A percentile compares a stretch with the other conserved stretches of the same genome.
Evolutionary conservation across 179 eudicot species (phyloP).

Genomic region (Camellia oleifera): DNA sequence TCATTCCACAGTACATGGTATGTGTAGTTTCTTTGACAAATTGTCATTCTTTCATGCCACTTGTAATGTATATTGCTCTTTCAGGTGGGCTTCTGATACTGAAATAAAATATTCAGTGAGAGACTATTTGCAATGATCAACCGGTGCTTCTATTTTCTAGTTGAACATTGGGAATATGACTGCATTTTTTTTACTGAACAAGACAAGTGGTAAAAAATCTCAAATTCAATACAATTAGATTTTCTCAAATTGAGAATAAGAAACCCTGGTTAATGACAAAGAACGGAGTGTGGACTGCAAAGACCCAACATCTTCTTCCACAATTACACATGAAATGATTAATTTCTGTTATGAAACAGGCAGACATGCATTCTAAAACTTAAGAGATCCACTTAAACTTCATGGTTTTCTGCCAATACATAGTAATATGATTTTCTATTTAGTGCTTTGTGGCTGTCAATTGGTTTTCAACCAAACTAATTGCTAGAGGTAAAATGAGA

Average conservation of each 20-base stretch:
- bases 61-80: neutral
- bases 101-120: neutral
- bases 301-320: neutral
- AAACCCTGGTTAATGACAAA: neutral
- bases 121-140: neutral
- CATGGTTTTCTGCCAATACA: too few species aligned
- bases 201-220: constrained; percentile 3
- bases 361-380: neutral
- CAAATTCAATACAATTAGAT: neutral
- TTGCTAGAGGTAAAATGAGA: too few species aligned
- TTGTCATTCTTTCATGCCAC: neutral
- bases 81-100: neutral
- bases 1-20: constrained; percentile 85
- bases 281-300: neutral
- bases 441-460: too few species aligned
- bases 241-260: neutral
- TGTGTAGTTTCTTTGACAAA: neutral
- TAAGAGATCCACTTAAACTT: too few species aligned
- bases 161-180: neutral
- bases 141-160: neutral
- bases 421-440: too few species aligned
- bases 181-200: neutral
- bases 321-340: neutral
- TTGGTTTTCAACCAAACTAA: too few species aligned
- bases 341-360: neutral